Evolutionary conservation across 2,329 filamentous ascomycete species (phyloP).

Genomic region (Penicillium polonicum): DNA sequence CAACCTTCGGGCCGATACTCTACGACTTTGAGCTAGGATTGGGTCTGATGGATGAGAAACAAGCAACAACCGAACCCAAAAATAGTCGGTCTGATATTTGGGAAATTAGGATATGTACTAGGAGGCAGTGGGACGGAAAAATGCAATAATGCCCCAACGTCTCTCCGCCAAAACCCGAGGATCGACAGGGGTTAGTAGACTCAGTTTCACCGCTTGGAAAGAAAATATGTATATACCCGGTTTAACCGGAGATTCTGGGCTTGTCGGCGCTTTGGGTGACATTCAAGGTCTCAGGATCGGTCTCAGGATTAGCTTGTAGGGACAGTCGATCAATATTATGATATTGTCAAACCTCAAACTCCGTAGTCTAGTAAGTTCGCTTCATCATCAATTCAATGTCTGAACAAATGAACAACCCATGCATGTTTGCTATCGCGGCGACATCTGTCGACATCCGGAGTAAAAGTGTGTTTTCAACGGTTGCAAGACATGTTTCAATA

Average conservation of each 20-base stretch:
- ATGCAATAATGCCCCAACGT: background rate
- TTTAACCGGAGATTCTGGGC: background rate
- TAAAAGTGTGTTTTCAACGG: slow-evolving; percentile 1
- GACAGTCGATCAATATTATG: background rate
- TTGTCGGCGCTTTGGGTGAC: background rate
- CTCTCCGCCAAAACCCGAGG: background rate
- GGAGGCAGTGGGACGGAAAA: background rate
- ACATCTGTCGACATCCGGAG: background rate
- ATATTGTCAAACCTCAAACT: background rate
- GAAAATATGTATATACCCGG: background rate
- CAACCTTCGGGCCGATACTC: background rate
- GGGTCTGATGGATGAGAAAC: too few species aligned
- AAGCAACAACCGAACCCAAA: background rate
- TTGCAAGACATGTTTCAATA: slow-evolving; percentile 21
- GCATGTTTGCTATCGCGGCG: background rate
- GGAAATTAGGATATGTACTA: background rate
- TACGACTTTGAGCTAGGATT: background rate
- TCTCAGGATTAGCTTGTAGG: background rate
- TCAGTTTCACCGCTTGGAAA: slow-evolving; percentile 6
- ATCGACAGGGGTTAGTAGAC: slow-evolving; percentile 13
- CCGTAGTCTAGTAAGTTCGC: background rate
- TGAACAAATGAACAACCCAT: background rate
- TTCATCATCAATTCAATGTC: background rate
- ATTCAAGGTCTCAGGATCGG: background rate
- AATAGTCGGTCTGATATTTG: background rate